Evolutionary conservation across 345 rosid species (phyloP), one percentile per base, ranked within the genome.

Genomic region (Ailanthus altissimus): DNA sequence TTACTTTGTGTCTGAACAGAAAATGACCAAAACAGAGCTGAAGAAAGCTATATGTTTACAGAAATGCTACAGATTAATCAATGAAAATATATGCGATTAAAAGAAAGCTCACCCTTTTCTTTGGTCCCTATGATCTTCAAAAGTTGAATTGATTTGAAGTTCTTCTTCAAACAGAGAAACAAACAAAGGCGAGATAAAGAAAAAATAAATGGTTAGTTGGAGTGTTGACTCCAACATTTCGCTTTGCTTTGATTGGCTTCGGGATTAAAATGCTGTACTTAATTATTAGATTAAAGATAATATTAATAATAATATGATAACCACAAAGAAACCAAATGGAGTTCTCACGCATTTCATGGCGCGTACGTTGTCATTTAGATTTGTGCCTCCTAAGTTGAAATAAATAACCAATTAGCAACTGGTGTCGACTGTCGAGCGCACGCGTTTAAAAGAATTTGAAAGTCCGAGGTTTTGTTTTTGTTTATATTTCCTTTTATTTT

Each of bases 1-100:
- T 62, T 38, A 13, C 46, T n/a, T 26, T 60, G 42, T 60, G 15
- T 45, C 23, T n/a, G 18, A 74, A 74, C 81, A 49, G 71, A 51
- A 71, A 78, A 66, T 60, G 59, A 58, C 25, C 64, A n/a, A 80
- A 68, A 64, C 26, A 20, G 66, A 28, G 28, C 72, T 67, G 73
- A 76, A 65, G 77, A 78, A 65, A 72, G 51, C 26, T 42, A 45
- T n/a, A 62, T 32, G 58, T 16, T 26, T 47, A 71, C 76, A 45
- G 59, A 72, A 65, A 77, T 60, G 71, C 69, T 50, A 59, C 50
- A 65, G n/a, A n/a, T 28, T 40, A 45, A 13, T 25, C 50, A 60
- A 69, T 7, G 70, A 66, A 76, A 45, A 70, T 49, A 71, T 42
- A n/a, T 45, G 74, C 40, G 54, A 56, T 15, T 64, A 26, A 54